Evolutionary conservation across 139 green algal genomes (phyloP), one percentile per base, ranked within the genome.

Genomic region (Chlamydomonas asymmetrica): DNA sequence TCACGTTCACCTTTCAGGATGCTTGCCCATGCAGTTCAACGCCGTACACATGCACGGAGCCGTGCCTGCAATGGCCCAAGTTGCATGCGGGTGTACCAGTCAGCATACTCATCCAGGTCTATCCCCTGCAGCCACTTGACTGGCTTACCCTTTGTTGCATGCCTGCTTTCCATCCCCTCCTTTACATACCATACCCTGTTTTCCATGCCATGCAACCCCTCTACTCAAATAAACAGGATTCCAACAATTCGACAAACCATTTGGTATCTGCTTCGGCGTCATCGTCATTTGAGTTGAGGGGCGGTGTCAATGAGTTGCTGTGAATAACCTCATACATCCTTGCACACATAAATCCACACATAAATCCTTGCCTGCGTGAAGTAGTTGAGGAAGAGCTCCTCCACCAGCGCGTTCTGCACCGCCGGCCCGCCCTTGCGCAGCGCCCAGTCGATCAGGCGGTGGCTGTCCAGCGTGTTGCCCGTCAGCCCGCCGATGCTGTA

Each of bases 381-480:
- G 78, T 91, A 94, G 38, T 62, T 40, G 23, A 49, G 59, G 63
- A 94, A 92, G 0, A 92, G 72, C 65, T 82, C 73, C 75, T 94
- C 89, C 50, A 88, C 86, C 39, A 94, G 60, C 10, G 34, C 66
- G 64, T 94, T 87, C 78, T 94, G 89, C 66, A 70, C 52, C 8
- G 67, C 74, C 0, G 57, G 18, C 7, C 73, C 77, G 1, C 70
- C 73, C 45, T 71, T 60, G 32, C 62, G 32, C 71, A 70, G 59
- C 5, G 59, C 23, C 71, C 71, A 79, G 5, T 41, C 38, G 25
- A 73, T 71, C 27, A 79, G 63, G 37, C 89, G 62, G 76, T 94
- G 89, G 31, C 63, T 80, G 77, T 92, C 80, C 25, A 92, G 48
- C 0, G 89, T 92, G 76, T 87, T 91, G 68, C 87, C 89, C 13